Percentiles rank a stretch among this genome's conserved stretches.
Conservation (phyloP, 2,329 filamentous ascomycete species). For the Sporothrix humicola region DNA sequence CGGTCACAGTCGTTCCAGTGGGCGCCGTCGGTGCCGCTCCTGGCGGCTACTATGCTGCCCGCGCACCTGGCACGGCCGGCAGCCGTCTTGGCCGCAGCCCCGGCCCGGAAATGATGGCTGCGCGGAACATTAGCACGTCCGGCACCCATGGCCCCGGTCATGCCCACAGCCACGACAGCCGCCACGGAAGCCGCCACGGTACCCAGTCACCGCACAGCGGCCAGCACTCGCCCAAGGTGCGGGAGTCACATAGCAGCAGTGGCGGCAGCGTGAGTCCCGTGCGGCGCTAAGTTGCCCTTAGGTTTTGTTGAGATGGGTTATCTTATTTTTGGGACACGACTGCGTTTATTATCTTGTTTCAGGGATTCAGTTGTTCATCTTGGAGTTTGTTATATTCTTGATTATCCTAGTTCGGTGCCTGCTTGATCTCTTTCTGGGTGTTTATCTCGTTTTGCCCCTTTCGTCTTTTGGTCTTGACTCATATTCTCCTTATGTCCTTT, state of each 20-base stretch:
- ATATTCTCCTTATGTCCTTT: no score
- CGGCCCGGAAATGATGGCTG: constrained; percentile 24
- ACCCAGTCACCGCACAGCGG: neutral
- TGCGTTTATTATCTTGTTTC: neutral
- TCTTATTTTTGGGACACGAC: no score
- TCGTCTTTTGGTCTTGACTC: no score
- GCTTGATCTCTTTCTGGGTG: no score
- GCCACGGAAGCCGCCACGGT: neutral
- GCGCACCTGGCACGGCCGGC: neutral
- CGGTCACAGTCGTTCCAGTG: neutral
- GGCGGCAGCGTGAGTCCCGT: constrained; percentile 8
- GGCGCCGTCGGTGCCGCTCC: neutral
- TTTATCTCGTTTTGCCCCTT: no score
- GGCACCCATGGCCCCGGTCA: neutral
- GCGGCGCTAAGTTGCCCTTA: neutral
- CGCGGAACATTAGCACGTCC: neutral
- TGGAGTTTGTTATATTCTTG: neutral
- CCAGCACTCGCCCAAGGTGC: constrained; percentile 22
- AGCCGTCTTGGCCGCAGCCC: neutral
- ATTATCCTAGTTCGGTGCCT: neutral
- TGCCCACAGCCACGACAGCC: no score
- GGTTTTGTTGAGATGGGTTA: no score
- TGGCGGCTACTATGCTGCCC: neutral
- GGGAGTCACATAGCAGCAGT: constrained; percentile 28
- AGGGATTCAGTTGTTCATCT: neutral